Conservation (phyloP, 1,139 yeast species). For the Hyphopichia burtonii region DNA sequence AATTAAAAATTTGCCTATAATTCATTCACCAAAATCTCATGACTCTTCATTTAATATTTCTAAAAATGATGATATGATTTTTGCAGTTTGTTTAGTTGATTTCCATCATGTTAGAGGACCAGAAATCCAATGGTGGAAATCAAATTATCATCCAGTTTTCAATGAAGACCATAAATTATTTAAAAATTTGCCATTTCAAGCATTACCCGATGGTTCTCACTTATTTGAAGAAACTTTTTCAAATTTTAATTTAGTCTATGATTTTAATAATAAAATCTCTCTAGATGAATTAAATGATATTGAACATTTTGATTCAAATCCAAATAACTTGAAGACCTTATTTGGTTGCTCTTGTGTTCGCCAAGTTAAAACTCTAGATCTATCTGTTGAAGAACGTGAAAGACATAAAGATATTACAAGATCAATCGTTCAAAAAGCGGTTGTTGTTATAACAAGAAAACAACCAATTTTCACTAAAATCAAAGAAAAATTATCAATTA, state of each 20-base stretch:
- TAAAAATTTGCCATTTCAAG: conserved; percentile 92
- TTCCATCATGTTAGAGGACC: conserved; percentile 96
- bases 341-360: conserved; percentile 95
- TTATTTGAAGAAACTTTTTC: conserved; percentile 89
- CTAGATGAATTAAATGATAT: conserved; percentile 46
- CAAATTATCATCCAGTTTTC: conserved; percentile 49
- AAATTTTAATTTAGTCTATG: conserved; percentile 82
- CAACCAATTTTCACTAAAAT: conserved; percentile 88
- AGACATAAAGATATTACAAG: conserved; percentile 72
- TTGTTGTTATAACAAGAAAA: conserved; percentile 75
- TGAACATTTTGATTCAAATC: conserved; percentile 42
- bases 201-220: conserved; percentile 95
- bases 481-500: conserved; percentile 85
- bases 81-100: conserved; percentile 88
- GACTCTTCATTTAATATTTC: conserved; percentile 5
- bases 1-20: conserved; percentile 38
- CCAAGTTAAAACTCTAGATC: conserved; percentile 67
- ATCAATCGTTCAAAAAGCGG: conserved; percentile 87
- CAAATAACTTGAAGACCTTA: conserved; percentile 61
- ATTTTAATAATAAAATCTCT: conserved; percentile 50
- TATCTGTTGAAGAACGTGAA: conserved; percentile 45
- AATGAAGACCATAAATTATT: conserved; percentile 52
- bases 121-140: conserved; percentile 89
- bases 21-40: conserved; percentile 12
- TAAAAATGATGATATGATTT: conserved; percentile 44